Percentiles rank a stretch among this genome's conserved stretches.
Evolutionary conservation across 2,329 filamentous ascomycete genomes (phyloP).

Genomic region (Macrophomina pseudophaseolina): DNA sequence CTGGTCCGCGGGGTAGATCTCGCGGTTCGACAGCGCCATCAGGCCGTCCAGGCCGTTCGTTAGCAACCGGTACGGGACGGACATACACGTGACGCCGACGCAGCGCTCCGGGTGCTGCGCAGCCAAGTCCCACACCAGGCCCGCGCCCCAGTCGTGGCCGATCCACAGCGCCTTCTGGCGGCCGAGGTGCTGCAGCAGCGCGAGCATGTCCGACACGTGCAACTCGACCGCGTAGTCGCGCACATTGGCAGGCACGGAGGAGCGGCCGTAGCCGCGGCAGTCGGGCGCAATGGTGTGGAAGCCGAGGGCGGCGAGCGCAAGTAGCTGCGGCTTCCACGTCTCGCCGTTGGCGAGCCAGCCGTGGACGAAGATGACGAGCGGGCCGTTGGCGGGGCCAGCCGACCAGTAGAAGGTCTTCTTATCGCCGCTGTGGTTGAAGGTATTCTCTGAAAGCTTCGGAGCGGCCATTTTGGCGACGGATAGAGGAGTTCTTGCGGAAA

Average conservation of each 20-base stretch:
- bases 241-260: constrained; percentile 35
- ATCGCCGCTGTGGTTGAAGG: constrained; percentile 33
- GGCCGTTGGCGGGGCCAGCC: constrained; percentile 33
- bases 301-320: constrained; percentile 33
- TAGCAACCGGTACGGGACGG: constrained; percentile 49
- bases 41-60: constrained; percentile 49
- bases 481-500: too few species aligned
- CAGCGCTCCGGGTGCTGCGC: constrained; percentile 41
- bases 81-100: constrained; percentile 35
- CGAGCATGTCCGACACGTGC: constrained; percentile 38
- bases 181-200: constrained; percentile 47
- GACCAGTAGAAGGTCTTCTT: constrained; percentile 36
- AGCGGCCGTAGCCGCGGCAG: constrained; percentile 44
- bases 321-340: constrained; percentile 43
- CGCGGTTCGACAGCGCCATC: constrained; percentile 47
- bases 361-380: constrained; percentile 36
- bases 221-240: constrained; percentile 40
- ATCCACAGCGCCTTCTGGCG: constrained; percentile 54
- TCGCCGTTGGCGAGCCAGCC: constrained; percentile 45
- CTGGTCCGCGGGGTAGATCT: constrained; percentile 53
- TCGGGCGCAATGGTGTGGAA: constrained; percentile 37
- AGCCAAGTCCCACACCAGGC: constrained; percentile 39
- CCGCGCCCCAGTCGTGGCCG: constrained; percentile 53
- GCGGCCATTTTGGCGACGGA: not conserved
- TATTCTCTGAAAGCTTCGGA: constrained; percentile 27